Conservation (phyloP, 208 protist species). For the Herpetomonas tarakana region DNA sequence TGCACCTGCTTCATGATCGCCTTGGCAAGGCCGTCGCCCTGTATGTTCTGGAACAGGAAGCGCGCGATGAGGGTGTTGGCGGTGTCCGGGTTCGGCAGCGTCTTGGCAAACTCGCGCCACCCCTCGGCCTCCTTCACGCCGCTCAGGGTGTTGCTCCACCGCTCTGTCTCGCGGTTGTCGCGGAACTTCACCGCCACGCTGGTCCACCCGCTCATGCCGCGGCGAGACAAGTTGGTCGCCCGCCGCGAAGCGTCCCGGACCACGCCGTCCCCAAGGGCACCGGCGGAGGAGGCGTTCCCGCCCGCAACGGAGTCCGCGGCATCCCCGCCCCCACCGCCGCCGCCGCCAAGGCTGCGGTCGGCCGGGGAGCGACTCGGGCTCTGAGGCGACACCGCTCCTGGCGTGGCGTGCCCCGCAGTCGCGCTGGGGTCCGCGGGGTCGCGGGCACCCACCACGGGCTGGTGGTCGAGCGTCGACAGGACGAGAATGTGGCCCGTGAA, state of each 20-base stretch:
- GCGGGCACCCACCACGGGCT: constrained; percentile 21
- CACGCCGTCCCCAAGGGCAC: not conserved
- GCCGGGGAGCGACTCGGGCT: not conserved
- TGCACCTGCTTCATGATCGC: constrained; percentile 47
- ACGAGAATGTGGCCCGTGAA: constrained; percentile 35
- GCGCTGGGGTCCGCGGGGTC: not conserved
- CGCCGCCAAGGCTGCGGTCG: not conserved
- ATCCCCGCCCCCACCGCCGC: no score
- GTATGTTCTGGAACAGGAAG: constrained; percentile 81
- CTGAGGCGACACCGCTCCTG: constrained; percentile 1
- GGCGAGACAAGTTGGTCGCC: constrained; percentile 1
- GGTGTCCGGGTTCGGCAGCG: constrained; percentile 55
- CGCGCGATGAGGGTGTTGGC: constrained; percentile 71
- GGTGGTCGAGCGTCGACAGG: constrained; percentile 24
- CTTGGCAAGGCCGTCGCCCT: constrained; percentile 36
- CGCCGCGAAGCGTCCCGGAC: not conserved
- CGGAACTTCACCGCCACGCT: constrained; percentile 58
- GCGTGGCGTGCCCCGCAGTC: not conserved
- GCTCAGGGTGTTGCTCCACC: constrained; percentile 55
- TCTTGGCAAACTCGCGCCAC: constrained; percentile 62
- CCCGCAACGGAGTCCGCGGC: not conserved
- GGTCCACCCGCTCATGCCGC: constrained; percentile 30
- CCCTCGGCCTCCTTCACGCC: constrained; percentile 43
- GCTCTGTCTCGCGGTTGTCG: constrained; percentile 57
- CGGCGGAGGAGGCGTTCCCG: not conserved